Percentiles rank a stretch among this genome's conserved stretches.
Conservation (phyloP, 257 asterid genomes). For the Paraleonurus japonicus region DNA sequence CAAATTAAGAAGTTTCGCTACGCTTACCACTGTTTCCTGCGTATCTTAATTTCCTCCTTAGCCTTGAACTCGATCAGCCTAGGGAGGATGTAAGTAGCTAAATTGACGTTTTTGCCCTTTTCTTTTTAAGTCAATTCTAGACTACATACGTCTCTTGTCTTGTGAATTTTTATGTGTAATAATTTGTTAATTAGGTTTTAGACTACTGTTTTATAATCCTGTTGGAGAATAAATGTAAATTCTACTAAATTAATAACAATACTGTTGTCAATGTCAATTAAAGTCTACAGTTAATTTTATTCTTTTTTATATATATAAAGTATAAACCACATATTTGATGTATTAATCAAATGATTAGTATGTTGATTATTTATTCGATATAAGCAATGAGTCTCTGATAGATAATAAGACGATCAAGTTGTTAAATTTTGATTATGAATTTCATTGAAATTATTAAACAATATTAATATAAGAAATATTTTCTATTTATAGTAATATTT, state of each 20-base stretch:
- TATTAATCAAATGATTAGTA: not conserved
- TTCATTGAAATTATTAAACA: not conserved
- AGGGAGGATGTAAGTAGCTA: not conserved
- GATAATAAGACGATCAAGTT: not conserved
- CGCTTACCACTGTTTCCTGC: constrained; percentile 2
- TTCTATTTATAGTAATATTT: no score
- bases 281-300: no score
- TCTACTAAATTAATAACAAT: not conserved
- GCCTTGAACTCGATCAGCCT: not conserved
- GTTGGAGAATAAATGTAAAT: not conserved
- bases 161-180: not conserved
- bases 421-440: not conserved
- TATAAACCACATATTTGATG: not conserved
- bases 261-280: not conserved
- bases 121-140: constrained; percentile 10
- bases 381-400: not conserved
- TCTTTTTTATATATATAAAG: not conserved
- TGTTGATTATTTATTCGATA: not conserved
- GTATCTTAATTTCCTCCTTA: constrained; percentile 11
- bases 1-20: not conserved
- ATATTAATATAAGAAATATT: no score
- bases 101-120: constrained; percentile 36
- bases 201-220: not conserved
- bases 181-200: constrained; percentile 13
- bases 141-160: not conserved